Conservation (phyloP, 331 rosid genomes). For the Malus hybrid region DNA sequence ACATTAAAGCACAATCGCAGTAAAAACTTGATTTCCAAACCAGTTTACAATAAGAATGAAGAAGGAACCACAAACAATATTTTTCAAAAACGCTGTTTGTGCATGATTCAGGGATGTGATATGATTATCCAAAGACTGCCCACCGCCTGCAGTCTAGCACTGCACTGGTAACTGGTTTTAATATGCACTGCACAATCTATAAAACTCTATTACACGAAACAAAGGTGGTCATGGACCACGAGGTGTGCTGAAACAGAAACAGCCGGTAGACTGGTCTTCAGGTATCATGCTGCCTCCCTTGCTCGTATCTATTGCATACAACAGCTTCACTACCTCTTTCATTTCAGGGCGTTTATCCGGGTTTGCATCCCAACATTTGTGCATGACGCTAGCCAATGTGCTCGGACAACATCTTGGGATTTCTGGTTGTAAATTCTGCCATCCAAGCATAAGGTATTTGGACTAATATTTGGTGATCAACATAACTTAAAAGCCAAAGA, state of each 20-base stretch:
- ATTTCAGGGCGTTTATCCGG: constrained; percentile 50
- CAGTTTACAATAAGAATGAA: not conserved
- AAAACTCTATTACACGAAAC: not conserved
- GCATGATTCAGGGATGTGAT: not conserved
- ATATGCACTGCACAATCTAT: not conserved
- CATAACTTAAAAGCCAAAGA: not conserved
- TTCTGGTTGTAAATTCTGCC: constrained; percentile 48
- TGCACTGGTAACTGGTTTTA: not conserved
- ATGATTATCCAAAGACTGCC: not conserved
- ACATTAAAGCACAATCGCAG: not conserved
- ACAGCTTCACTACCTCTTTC: constrained; percentile 51
- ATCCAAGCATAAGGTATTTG: not conserved
- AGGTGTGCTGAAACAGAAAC: constrained; percentile 29
- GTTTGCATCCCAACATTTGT: constrained; percentile 53
- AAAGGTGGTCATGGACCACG: constrained; percentile 35
- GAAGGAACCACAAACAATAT: not conserved
- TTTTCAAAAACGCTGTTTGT: not conserved
- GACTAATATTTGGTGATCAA: not conserved
- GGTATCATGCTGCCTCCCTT: constrained; percentile 62
- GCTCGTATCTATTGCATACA: constrained; percentile 46
- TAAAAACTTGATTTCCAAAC: not conserved
- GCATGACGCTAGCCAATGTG: constrained; percentile 35
- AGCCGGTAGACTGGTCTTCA: constrained; percentile 30
- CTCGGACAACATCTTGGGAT: constrained; percentile 53
- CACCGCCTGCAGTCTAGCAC: not conserved